Conservation (phyloP, 2,329 filamentous ascomycete genomes). For the Huntiella decipiens region DNA sequence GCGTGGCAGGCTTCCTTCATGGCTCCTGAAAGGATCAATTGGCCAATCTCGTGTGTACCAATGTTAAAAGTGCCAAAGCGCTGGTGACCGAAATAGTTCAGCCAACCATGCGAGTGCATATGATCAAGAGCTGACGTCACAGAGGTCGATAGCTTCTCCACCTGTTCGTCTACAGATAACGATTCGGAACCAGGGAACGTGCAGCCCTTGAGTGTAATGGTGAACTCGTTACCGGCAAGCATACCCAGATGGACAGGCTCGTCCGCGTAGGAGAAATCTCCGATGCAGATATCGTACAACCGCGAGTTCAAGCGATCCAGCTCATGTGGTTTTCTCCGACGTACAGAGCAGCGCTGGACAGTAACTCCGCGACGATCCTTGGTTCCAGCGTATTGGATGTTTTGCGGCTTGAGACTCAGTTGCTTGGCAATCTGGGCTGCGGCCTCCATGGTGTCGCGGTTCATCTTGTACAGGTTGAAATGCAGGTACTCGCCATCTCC, state of each 20-base stretch:
- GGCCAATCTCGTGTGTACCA: constrained; percentile 70
- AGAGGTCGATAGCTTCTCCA: constrained; percentile 19
- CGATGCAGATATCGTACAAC: constrained; percentile 44
- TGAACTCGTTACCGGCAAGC: constrained; percentile 76
- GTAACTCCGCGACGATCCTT: constrained; percentile 82
- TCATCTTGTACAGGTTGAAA: constrained; percentile 89
- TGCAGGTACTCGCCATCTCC: constrained; percentile 57
- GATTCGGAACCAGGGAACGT: constrained; percentile 11
- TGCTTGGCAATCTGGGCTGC: constrained; percentile 57
- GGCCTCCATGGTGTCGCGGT: constrained; percentile 90
- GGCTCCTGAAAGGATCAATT: constrained; percentile 64
- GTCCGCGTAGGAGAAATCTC: constrained; percentile 62
- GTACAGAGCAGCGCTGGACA: constrained; percentile 58
- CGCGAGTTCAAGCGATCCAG: constrained; percentile 47
- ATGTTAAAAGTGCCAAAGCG: constrained; percentile 78
- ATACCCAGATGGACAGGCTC: constrained; percentile 64
- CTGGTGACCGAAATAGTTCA: constrained; percentile 98
- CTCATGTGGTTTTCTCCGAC: constrained; percentile 31
- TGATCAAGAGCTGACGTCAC: constrained; percentile 42
- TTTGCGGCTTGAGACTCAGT: constrained; percentile 54
- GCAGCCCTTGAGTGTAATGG: constrained; percentile 78
- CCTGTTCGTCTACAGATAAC: constrained; percentile 15
- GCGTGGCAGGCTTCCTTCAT: constrained; percentile 63
- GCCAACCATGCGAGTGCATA: constrained; percentile 59
- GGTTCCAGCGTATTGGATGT: constrained; percentile 62